Evolutionary conservation across 805 yeast species (phyloP).

Genomic region (Candida xyloterini): DNA sequence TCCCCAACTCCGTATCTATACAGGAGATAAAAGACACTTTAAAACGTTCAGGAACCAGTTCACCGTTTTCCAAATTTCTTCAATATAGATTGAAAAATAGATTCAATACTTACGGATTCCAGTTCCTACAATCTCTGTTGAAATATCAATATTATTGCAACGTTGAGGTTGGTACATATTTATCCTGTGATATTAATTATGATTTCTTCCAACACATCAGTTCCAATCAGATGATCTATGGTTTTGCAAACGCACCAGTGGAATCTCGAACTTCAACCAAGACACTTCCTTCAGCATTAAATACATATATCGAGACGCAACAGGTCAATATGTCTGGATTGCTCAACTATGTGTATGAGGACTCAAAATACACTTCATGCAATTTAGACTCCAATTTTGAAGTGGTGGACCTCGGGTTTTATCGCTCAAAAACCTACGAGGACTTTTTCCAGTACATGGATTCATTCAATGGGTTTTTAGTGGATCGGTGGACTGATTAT

Average conservation of each 20-base stretch:
- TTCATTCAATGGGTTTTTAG: conserved; percentile 49
- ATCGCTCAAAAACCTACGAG: conserved; percentile 44
- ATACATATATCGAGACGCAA: conserved; percentile 43
- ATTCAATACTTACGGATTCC: conserved; percentile 51
- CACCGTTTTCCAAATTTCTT: conserved; percentile 34
- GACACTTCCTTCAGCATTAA: conserved; percentile 41
- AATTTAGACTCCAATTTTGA: conserved; percentile 63
- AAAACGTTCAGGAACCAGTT: conserved; percentile 31
- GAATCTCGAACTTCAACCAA: conserved; percentile 20
- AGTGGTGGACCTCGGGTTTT: conserved; percentile 49
- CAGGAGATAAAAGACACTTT: conserved; percentile 46
- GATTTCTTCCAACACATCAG: conserved; percentile 49
- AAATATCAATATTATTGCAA: conserved; percentile 55
- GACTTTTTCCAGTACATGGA: conserved; percentile 46
- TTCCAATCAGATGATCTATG: conserved; percentile 41
- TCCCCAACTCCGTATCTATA: conserved; percentile 66
- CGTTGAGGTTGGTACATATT: conserved; percentile 53
- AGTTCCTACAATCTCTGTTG: conserved; percentile 40
- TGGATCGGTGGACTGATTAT: conserved; percentile 62
- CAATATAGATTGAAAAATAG: conserved; percentile 49
- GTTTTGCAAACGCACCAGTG: conserved; percentile 36
- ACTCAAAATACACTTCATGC: conserved; percentile 32
- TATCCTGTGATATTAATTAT: conserved; percentile 52
- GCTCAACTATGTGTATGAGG: conserved; percentile 12
- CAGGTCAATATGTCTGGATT: conserved; percentile 35